Conservation (phyloP, 1,139 yeast genomes). For the Hansenula lynferdii region DNA sequence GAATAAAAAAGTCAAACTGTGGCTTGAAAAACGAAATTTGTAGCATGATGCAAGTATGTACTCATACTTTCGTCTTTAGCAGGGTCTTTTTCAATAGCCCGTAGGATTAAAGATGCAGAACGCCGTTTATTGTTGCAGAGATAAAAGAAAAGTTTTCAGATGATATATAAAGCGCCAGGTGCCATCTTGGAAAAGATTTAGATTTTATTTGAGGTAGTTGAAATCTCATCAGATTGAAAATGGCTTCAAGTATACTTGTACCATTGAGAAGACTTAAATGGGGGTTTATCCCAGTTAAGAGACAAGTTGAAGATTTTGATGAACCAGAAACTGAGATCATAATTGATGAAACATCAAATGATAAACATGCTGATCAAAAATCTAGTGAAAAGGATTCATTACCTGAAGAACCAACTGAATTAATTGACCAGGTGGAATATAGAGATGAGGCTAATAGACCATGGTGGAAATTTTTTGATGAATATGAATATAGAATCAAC, state of each 20-base stretch:
- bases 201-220: no score
- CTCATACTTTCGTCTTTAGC: no score
- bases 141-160: no score
- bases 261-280: slow-evolving; percentile 1
- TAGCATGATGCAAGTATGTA: no score
- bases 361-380: no score
- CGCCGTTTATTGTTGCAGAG: no score
- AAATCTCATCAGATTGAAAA: neutral
- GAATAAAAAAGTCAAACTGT: no score
- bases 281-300: neutral
- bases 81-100: no score
- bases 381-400: neutral
- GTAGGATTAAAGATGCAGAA: no score
- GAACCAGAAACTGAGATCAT: neutral
- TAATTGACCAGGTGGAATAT: slow-evolving; percentile 41
- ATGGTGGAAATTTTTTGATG: slow-evolving; percentile 62
- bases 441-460: slow-evolving; percentile 58
- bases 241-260: neutral
- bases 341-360: no score
- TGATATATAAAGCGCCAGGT: no score
- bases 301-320: neutral
- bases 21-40: neutral
- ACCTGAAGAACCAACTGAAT: neutral
- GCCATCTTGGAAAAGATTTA: no score
- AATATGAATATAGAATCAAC: slow-evolving; percentile 51